Evolutionary conservation across 768 basidiomycete species (phyloP).

Genomic region (Solioccasus polychromus): DNA sequence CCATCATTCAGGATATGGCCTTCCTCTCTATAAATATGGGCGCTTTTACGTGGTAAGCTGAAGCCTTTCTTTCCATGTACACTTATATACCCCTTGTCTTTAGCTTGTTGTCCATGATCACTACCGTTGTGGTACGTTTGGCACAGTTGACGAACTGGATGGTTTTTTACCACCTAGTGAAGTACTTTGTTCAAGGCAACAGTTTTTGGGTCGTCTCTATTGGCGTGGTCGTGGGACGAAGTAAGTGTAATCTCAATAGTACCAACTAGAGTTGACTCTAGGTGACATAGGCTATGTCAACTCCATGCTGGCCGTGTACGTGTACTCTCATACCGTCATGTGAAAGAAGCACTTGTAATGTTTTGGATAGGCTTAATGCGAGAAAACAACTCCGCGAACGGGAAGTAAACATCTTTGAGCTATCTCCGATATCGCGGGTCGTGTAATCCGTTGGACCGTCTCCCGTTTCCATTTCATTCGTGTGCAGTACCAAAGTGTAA

Average conservation of each 20-base stretch:
- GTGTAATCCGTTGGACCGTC: no score
- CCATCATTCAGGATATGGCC: constrained; percentile 8
- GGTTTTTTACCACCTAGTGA: not conserved
- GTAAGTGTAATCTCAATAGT: not conserved
- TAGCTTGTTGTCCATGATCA: not conserved
- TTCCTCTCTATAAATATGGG: constrained; percentile 13
- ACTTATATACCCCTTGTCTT: not conserved
- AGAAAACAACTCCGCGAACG: constrained; percentile 10
- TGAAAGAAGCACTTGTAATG: not conserved
- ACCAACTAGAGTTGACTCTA: not conserved
- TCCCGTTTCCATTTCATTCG: not conserved
- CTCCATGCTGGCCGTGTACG: constrained; percentile 14
- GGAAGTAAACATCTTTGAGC: not conserved
- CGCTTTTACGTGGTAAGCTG: constrained; percentile 10
- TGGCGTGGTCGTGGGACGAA: constrained; percentile 3
- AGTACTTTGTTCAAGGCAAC: constrained; percentile 9
- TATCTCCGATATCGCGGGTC: constrained; percentile 1
- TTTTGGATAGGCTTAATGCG: constrained; percentile 7
- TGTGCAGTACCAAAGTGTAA: no score
- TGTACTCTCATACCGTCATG: not conserved
- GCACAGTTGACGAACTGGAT: not conserved
- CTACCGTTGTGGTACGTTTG: constrained; percentile 6
- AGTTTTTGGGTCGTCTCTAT: constrained; percentile 2
- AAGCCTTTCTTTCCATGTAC: not conserved
- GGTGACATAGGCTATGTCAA: constrained; percentile 8